A percentile compares a stretch with the other conserved stretches of the same genome.
Evolutionary conservation across 176 grass and related monocot species (phyloP).

Genomic region (Tillandsia leiboldiana): DNA sequence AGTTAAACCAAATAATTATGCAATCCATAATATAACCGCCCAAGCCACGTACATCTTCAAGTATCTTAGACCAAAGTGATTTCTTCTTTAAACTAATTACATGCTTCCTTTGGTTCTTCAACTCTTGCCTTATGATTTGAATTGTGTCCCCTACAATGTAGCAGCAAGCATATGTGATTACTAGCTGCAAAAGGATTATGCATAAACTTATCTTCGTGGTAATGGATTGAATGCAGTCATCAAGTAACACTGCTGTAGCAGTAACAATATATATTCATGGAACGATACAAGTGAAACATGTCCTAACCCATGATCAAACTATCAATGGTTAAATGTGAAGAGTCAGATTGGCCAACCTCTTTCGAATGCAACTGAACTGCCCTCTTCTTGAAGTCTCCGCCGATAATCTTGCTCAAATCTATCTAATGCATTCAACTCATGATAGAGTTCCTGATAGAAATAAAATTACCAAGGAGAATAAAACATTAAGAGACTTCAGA

Average conservation of each 20-base stretch:
- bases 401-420: constrained; percentile 31
- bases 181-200: neutral
- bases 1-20: neutral
- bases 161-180: neutral
- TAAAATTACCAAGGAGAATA: constrained; percentile 12
- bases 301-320: no score
- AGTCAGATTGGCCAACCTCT: neutral
- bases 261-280: neutral
- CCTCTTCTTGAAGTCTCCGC: constrained; percentile 12
- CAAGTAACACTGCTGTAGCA: neutral
- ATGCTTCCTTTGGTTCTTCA: constrained; percentile 38
- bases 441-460: constrained; percentile 34
- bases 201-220: neutral
- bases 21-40: neutral
- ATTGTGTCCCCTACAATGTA: constrained; percentile 26
- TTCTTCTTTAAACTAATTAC: constrained; percentile 37
- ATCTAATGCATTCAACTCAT: constrained; percentile 37
- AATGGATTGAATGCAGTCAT: neutral
- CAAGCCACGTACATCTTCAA: constrained; percentile 38
- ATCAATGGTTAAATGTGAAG: no score
- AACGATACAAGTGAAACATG: no score
- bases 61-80: constrained; percentile 55
- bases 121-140: constrained; percentile 32
- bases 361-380: constrained; percentile 18
- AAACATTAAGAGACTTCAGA: neutral